Evolutionary conservation across 2,329 filamentous ascomycete species (phyloP), one percentile per base, ranked within the genome.

Genomic region (Aspergillus fischeri): DNA sequence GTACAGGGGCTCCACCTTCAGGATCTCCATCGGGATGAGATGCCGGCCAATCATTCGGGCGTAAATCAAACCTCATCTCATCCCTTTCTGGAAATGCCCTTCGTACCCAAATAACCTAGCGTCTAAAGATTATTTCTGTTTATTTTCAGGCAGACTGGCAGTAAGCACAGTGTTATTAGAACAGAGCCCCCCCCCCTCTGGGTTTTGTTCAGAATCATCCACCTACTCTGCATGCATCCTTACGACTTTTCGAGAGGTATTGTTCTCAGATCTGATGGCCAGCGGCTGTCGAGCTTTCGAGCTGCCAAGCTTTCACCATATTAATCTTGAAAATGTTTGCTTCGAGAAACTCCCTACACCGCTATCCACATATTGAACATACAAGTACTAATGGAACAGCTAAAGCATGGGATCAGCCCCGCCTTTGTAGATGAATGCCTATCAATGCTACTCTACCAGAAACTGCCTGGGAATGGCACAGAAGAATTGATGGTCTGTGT

Each of bases 1-100:
- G 32, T 35, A 35, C 14, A 38, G 5, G 14, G 32, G 54, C 32
- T 38, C 53, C 53, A 58, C 53, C 42, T 9, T 14, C 21, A 47
- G 44, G 11, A 47, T 14, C 49, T 51, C 47, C 25, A 51, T 52
- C 63, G 57, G 65, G 56, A 62, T 63, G 57, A 54, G 53, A 64
- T 62, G 25, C 67, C 66, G 54, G 54, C 67, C 66, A 67, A 68
- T 67, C 60, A 63, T 44, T 48, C 17, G 35, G 41, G 52, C 17
- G 60, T 49, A 28, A 49, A 51, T 54, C 54, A 14, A 52, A 55
- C 61, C 51, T 60, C 60, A 61, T 58, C 50, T 47, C 56, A 55
- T 56, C 55, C 57, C 14, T 42, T 57, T 53, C 49, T 27, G 55
- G 59, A 44, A 54, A 60, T n/a, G 9, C 52, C 49, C 24, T 54